Base-by-base conservation (phyloP, 768 basidiomycete species). In the Rhizopogon salebrosus region DNA sequence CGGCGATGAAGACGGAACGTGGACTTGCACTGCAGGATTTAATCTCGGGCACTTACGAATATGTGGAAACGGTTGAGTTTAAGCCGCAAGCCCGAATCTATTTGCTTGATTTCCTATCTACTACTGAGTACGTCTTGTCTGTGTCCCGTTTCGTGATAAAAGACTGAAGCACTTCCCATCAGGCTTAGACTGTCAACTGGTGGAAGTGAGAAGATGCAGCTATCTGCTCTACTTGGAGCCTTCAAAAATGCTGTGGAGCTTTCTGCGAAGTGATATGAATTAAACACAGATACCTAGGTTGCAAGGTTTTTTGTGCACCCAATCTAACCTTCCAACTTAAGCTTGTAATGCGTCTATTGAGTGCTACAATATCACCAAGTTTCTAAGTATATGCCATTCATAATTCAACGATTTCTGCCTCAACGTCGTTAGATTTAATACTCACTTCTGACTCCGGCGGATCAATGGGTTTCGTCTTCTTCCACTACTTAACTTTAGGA, bases 11-110 rank as follows among this genome's bases (percentile, higher is more conserved):
- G 66, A 84, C 84, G 1, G 94, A 98, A 55, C 85, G 93, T 51
- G 97, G 97, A 11, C 75, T 99, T 38, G 97, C 97, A 4, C 73
- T 98, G 22, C 97, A 98, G 66, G 97, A 99, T 71, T 76, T 99
- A 41, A 83, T 99, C 26, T 78, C 84, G 26, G 95, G 95, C 22
- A 84, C 93, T 27, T 97, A 88, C 66, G 97, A 99, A 52, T 93
- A 91, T 62, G 72, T 93, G 10, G 85, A 91, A 61, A 87, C 84
- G 0, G 79, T 98, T 49, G 92, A 95, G 42, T 78, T 98, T 57
- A 88, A 92, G 56, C 79, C 88, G 7, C 81, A 89, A 51, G 88
- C 90, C n/a, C 76, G 92, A 41, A 82, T 95, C 31, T 98, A 97
- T 63, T 76, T 99, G 7, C 71, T 99, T 20, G 97, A 98, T 64